Base-by-base conservation (phyloP, 202 grass and related monocot species). In the Eragrostis tef region DNA sequence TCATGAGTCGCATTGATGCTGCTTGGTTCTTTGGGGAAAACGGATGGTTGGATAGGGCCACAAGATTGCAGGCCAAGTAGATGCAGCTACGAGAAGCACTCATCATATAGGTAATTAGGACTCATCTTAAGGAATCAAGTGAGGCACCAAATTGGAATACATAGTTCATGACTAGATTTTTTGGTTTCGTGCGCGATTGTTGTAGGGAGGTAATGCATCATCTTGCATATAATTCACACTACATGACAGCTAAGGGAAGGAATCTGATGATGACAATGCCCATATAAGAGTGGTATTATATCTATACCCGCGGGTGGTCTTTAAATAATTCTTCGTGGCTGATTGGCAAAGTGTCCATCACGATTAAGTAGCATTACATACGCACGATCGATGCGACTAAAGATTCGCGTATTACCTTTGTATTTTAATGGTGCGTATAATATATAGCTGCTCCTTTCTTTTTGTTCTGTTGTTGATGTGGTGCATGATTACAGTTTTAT, bases 381-480 rank as follows among this genome's bases (percentile, higher is more conserved):
- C 11, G 17, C 78, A 89, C 44, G 61, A 82, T 83, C 14, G 63
- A 74, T 74, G 45, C 7, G 31, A 27, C 69, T 67, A 63, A 43
- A 90, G 54, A 87, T 90, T 87, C 64, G 0, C 0, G 5, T 21
- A 58, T 72, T 73, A 17, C 26, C 27, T 57, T 49, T 21, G 47
- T 83, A 66, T 76, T 62, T 42, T 80, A 42, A 21, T 41, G 19
- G 0, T 29, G 5, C 44, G 4, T 24, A 26, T 46, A 21, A 15
- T 5, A 31, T 11, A 20, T 74, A 52, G 70, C 43, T 62, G 15
- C 22, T 86, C 14, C 39, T 83, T 83, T 62, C 20, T 9, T 90
- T 83, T 79, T 87, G 74, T 87, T 80, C 64, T 83, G 25, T 65
- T 87, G 56, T 71, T 71, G 68, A 70, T 65, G 70, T 79, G 34